Evolutionary conservation across 2,329 filamentous ascomycete genomes (phyloP).

Genomic region (Talaromyces sp.): DNA sequence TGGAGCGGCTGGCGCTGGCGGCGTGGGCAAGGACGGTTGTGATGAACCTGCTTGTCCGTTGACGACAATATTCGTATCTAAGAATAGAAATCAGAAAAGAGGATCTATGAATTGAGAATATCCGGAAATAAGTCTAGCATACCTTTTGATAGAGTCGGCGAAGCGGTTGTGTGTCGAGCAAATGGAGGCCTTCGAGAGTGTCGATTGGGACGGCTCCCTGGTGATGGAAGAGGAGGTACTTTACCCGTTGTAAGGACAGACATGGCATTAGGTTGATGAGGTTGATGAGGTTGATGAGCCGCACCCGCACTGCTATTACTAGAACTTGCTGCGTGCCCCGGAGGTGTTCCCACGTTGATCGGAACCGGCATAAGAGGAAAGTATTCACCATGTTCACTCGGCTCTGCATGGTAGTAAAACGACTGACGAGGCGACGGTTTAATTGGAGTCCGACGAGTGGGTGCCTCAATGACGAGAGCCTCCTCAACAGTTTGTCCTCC

Average conservation of each 20-base stretch:
- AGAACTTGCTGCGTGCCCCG: constrained; percentile 39
- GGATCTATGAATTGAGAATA: not conserved
- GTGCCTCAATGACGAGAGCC: constrained; percentile 84
- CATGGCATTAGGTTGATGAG: constrained; percentile 59
- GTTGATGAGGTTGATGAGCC: constrained; percentile 46
- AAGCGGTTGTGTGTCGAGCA: constrained; percentile 70
- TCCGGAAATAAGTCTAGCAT: constrained; percentile 21
- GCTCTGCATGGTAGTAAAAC: constrained; percentile 53
- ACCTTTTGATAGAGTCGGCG: constrained; percentile 59
- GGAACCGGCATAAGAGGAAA: constrained; percentile 65
- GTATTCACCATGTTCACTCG: constrained; percentile 71
- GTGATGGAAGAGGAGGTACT: constrained; percentile 73
- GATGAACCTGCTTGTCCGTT: constrained; percentile 25
- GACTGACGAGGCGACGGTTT: constrained; percentile 66
- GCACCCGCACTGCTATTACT: constrained; percentile 38
- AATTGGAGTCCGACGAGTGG: constrained; percentile 63
- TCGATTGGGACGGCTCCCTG: constrained; percentile 59
- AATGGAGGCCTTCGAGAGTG: constrained; percentile 53
- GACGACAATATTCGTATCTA: constrained; percentile 26
- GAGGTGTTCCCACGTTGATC: constrained; percentile 34
- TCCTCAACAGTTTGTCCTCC: constrained; percentile 84
- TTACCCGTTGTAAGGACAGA: constrained; percentile 76
- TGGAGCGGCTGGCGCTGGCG: constrained; percentile 29
- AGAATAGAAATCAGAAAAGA: not conserved
- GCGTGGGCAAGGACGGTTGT: constrained; percentile 30